These are phyloP conservation scores for Lichenothelia convexa DNA, from an alignment of 495 filamentous ascomycete genomes.

Conservation along the genomic window DNA sequence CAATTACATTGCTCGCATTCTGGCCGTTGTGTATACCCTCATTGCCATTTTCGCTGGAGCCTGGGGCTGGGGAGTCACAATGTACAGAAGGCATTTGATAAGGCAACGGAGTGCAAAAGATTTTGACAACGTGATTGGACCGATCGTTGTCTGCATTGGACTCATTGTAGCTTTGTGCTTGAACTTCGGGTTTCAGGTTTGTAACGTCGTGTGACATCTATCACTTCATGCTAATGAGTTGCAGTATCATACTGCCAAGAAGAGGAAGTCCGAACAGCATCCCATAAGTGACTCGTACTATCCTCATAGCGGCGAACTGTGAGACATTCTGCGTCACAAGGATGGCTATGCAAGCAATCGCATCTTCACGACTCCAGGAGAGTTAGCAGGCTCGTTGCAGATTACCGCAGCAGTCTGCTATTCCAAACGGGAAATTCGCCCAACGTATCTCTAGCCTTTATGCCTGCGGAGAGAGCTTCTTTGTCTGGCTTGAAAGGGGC, in stretches of 20 bases:
- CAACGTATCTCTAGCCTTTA: too few species aligned
- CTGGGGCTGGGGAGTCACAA: constrained; percentile 80
- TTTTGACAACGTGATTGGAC: constrained; percentile 74
- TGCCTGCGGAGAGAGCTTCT: too few species aligned
- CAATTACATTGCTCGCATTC: constrained; percentile 49
- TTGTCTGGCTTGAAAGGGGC: too few species aligned
- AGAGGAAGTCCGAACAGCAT: background rate
- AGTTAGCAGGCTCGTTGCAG: too few species aligned
- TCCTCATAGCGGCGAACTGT: too few species aligned
- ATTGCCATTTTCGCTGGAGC: constrained; percentile 65
- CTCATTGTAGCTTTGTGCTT: constrained; percentile 59
- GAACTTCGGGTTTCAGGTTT: constrained; percentile 70
- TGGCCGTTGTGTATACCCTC: constrained; percentile 64
- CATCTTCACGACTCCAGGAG: too few species aligned
- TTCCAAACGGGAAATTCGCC: too few species aligned
- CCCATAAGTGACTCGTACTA: too few species aligned
- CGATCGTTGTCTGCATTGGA: constrained; percentile 64
- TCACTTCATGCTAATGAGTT: background rate
- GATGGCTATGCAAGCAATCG: too few species aligned
- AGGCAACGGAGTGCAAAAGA: constrained; percentile 69
- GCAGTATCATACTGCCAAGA: background rate
- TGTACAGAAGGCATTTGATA: constrained; percentile 60
- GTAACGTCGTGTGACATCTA: constrained; percentile 19
- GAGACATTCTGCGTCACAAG: too few species aligned
- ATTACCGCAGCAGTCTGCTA: too few species aligned